Evolutionary conservation across 1,284 basidiomycete species (phyloP), one percentile per base, ranked within the genome.

Genomic region (Caloboletus firmus): DNA sequence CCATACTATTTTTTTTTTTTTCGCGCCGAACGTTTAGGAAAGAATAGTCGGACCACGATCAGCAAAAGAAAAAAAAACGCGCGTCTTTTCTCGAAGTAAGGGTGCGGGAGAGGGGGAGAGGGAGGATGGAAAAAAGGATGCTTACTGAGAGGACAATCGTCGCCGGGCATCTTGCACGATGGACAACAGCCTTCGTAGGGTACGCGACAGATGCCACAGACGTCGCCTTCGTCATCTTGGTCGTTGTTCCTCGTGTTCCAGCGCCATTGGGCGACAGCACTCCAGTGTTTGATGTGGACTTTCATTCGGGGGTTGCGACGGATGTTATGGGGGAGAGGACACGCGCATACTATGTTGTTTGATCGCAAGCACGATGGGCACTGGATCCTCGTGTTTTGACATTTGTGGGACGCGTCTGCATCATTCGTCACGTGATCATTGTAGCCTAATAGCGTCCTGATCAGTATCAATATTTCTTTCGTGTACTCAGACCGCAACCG

Each of bases 131-230:
- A 10, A 3, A 11, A 45, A 1, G 31, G 32, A 10, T 5, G 45
- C 47, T 24, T 8, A 97, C 95, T 96, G 30, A 97, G 75, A 1
- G 95, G 95, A 76, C 95, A 97, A 64, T 95, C 93, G 61, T 97
- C 95, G n/a, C 95, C 95, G 0, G 95, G 95, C 64, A 95, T 84
- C 72, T 94, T 95, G 74, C 95, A 98, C 5, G 87, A 83, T 5
- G 95, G 93, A 74, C 95, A 97, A 63, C 92, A 95, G 0, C 89
- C 91, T 69, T 98, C 95, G 65, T 87, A 97, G 0, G 93, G 84
- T 6, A 93, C 86, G 44, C 93, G 84, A 72, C 95, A 97, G 60
- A 97, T 97, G 7, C 95, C 95, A 71, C 95, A 98, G 15, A 96
- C 90, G 61, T 96, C 93, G 46, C 85, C 89, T 42, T 92, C 89